Evolutionary conservation across 2,329 filamentous ascomycete genomes (phyloP), one percentile per base, ranked within the genome.

Genomic region (Chrysoporthe austroafricana): DNA sequence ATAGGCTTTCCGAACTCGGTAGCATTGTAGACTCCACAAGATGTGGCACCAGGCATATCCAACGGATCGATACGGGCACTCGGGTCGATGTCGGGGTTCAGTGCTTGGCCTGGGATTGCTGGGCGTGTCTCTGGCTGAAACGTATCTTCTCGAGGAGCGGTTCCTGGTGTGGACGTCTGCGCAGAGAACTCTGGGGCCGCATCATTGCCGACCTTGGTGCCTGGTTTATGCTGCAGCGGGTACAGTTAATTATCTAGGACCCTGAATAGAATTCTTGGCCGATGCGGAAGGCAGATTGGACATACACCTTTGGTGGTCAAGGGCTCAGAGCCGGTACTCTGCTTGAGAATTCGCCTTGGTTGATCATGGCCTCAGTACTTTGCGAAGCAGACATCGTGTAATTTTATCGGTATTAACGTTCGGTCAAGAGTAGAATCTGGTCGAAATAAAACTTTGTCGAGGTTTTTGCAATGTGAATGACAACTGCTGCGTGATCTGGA

Each of bases 161-260:
- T 86, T 68, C 91, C 91, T 0, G 89, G 78, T 0, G 88, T 83
- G 46, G 88, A 78, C 1, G 83, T 84, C 76, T 93, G 72, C 34
- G 86, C 85, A 73, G 85, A 81, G 81, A 91, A 93, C 74, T 91
- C 90, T 26, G 87, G 87, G 14, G 78, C 74, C 34, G 80, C 79
- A 64, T 90, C 88, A 71, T 88, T 86, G 73, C 86, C 86, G 67
- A 87, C 83, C 69, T 86, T 83, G 72, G 84, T 80, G 63, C 90
- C 90, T 3, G 85, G 84, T 74, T 88, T 82, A 77, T 93, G 90
- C 89, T 91, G 72, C 7, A 8, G 34, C 44, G n/a, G 43, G 63
- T 50, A 70, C 43, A 73, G 67, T 73, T 70, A 72, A 67, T 44
- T 62, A 14, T 4, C 6, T 13, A 46, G 16, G 42, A 5, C 26